Conservation (phyloP, 768 basidiomycete species). For the Auricularia cornea region DNA sequence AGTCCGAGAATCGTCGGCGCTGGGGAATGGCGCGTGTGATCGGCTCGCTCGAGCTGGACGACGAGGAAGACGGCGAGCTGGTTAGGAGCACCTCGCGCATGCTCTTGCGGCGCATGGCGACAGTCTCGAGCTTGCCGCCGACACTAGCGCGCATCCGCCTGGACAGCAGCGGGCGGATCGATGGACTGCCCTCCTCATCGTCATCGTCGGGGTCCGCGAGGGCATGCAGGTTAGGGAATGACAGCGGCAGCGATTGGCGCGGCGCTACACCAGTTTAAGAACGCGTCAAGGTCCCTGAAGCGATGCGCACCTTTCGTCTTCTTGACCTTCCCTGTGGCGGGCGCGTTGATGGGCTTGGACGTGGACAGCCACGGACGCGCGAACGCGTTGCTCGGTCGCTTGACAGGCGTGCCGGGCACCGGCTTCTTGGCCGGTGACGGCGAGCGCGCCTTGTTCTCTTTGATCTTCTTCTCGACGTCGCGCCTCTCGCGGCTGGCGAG, state of each 20-base stretch:
- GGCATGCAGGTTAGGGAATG: slow-evolving; percentile 42
- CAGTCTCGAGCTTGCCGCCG: slow-evolving; percentile 30
- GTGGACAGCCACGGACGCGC: slow-evolving; percentile 19
- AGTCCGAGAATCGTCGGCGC: slow-evolving; percentile 10
- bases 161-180: not conserved
- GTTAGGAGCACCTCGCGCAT: slow-evolving; percentile 40
- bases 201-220: slow-evolving; percentile 47
- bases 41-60: slow-evolving; percentile 3
- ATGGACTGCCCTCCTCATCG: slow-evolving; percentile 52
- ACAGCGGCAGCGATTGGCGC: slow-evolving; percentile 44
- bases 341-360: slow-evolving; percentile 4
- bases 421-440: slow-evolving; percentile 37
- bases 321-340: not conserved
- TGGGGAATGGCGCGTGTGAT: slow-evolving; percentile 24
- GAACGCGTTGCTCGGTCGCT: slow-evolving; percentile 32
- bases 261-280: not conserved
- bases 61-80: not conserved
- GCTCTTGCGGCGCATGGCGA: slow-evolving; percentile 67
- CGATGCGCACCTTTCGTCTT: not conserved
- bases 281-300: not conserved
- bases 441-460: slow-evolving; percentile 7
- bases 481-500: slow-evolving; percentile 25
- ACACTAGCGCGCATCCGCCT: slow-evolving; percentile 31
- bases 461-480: slow-evolving; percentile 22
- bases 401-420: slow-evolving; percentile 76